Evolutionary conservation across 257 asterid species (phyloP).

Genomic region (Solanum verrucosum): DNA sequence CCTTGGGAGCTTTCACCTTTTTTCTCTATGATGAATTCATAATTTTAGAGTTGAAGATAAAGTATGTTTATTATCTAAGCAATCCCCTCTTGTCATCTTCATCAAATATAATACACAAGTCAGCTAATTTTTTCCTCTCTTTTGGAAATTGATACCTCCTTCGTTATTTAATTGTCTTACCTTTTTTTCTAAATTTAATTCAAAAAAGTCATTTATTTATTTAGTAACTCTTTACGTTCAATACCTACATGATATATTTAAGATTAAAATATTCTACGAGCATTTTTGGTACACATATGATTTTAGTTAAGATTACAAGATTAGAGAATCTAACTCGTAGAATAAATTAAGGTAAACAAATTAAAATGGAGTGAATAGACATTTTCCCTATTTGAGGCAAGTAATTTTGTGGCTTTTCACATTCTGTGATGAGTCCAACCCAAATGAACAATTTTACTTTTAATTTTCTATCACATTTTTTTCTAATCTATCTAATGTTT

Average conservation of each 20-base stretch:
- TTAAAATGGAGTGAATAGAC: too few relatives aligned
- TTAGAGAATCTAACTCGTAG: accelerated
- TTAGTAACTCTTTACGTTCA: not conserved
- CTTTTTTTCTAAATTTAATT: too few relatives aligned
- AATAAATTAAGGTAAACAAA: too few relatives aligned
- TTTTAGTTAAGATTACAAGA: too few relatives aligned
- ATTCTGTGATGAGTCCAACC: not conserved
- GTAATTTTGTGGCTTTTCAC: not conserved
- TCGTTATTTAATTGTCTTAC: too few relatives aligned
- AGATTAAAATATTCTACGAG: too few relatives aligned
- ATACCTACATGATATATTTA: not conserved
- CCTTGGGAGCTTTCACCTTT: not conserved
- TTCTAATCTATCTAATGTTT: too few relatives aligned
- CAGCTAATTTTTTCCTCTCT: too few relatives aligned
- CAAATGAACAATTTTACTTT: not conserved
- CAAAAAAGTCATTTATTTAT: too few relatives aligned
- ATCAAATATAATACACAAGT: too few relatives aligned
- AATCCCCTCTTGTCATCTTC: not conserved
- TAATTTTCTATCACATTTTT: not conserved
- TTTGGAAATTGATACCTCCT: too few relatives aligned
- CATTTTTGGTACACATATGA: not conserved
- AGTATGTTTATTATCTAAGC: not conserved
- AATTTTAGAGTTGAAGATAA: not conserved
- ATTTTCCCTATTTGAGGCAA: too few relatives aligned
- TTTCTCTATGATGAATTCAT: not conserved